Evolutionary conservation across 192 early-diverging fungal species (phyloP).

Genomic region (Coemansia sp.): DNA sequence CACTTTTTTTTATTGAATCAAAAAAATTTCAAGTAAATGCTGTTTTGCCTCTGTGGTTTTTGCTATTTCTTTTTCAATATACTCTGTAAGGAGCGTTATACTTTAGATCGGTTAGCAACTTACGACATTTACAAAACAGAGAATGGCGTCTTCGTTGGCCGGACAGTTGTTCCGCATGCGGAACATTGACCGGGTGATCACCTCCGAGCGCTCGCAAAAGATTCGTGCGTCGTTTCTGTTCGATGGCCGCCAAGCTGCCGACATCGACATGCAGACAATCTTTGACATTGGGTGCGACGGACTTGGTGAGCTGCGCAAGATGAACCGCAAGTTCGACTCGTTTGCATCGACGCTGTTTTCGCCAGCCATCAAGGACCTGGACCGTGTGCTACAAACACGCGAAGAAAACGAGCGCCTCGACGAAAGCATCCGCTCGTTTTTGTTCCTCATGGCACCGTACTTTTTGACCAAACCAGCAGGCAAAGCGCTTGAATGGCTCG

Average conservation of each 20-base stretch:
- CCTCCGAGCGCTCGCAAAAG: conserved; percentile 56
- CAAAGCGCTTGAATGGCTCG: conserved; percentile 90
- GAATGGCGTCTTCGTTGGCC: conserved; percentile 61
- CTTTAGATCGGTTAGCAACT: neutral
- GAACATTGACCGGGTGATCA: conserved; percentile 58
- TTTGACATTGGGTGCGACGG: conserved; percentile 80
- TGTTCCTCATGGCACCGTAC: conserved; percentile 77
- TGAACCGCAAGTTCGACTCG: conserved; percentile 61
- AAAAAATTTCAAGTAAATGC: neutral
- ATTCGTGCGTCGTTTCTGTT: conserved; percentile 79
- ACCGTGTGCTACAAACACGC: conserved; percentile 75
- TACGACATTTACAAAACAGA: conserved; percentile 11
- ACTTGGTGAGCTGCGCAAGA: conserved; percentile 66
- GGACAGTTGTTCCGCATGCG: conserved; percentile 65
- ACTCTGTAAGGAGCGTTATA: too few species aligned
- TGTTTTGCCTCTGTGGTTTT: too few species aligned
- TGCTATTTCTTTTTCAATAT: too few species aligned
- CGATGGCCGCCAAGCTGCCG: conserved; percentile 75
- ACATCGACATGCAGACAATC: conserved; percentile 84
- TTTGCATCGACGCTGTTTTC: conserved; percentile 80
- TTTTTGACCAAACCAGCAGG: conserved; percentile 81
- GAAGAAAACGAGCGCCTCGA: conserved; percentile 81
- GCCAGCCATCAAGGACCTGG: conserved; percentile 70
- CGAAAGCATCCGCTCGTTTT: conserved; percentile 67
- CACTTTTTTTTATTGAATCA: neutral